These are phyloP conservation scores for Funneliformis geosporum DNA, from an alignment of 192 early-diverging fungal genomes.

Conservation along the genomic window DNA sequence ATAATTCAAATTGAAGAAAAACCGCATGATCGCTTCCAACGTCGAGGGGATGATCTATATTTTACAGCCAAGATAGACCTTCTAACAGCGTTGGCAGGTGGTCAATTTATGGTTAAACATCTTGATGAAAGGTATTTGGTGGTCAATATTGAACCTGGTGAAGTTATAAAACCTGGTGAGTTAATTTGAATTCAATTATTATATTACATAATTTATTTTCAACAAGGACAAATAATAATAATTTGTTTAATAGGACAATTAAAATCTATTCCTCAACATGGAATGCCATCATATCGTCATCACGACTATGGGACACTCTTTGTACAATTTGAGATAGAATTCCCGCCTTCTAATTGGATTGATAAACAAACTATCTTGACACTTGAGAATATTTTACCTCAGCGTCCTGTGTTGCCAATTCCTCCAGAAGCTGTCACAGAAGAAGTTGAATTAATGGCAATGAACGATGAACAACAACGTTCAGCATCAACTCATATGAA, in stretches of 20 bases:
- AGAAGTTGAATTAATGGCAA: constrained; percentile 77
- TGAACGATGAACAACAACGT: constrained; percentile 73
- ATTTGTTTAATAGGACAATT: constrained; percentile 3
- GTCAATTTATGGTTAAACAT: constrained; percentile 88
- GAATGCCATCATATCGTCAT: constrained; percentile 93
- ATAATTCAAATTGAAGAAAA: constrained; percentile 97
- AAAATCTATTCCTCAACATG: constrained; percentile 55
- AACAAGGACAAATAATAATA: not conserved
- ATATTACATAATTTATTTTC: too few species aligned
- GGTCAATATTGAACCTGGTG: constrained; percentile 90
- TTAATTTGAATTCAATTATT: too few species aligned
- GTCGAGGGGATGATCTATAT: constrained; percentile 90
- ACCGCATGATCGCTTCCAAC: constrained; percentile 89
- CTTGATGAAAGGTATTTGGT: constrained; percentile 88
- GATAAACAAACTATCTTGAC: constrained; percentile 65
- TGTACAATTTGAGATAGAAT: constrained; percentile 90
- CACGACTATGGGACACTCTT: constrained; percentile 91
- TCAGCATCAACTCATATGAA: constrained; percentile 59
- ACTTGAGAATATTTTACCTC: constrained; percentile 83
- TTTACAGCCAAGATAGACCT: constrained; percentile 94
- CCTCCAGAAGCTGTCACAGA: constrained; percentile 68
- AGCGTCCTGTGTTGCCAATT: constrained; percentile 47
- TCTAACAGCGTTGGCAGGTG: constrained; percentile 93
- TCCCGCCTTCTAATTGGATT: constrained; percentile 87
- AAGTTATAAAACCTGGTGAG: constrained; percentile 89